Evolutionary conservation across 371 early-diverging fungal genomes (phyloP), one percentile per base, ranked within the genome.

Genomic region (Entomophthora muscae): DNA sequence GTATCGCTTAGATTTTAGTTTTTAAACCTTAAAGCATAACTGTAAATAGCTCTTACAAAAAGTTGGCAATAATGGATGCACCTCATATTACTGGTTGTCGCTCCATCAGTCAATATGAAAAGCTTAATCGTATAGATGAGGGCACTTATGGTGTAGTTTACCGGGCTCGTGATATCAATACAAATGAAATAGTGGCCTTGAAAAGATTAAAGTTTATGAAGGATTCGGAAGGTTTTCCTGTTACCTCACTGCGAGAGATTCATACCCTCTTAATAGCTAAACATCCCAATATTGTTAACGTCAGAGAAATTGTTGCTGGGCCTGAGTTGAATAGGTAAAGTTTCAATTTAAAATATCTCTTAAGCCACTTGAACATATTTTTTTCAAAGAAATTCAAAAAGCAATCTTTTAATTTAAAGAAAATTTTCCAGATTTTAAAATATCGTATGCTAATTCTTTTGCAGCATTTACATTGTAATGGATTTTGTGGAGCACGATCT

Each of bases 141-240:
- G 99, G 99, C 22, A 86, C 99, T 0, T 99, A 98, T 73, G 99
- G 99, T 13, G 83, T 98, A 24, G 99, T 99, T 2, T 99, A 94
- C 74, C 86, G 96, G 3, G 99, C 99, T 0, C 80, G 85, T 30
- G 93, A 99, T 70, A 77, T 85, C 59, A 68, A 75, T 5, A 95
- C 95, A 1, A 89, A 89, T 23, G 93, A 91, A 63, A 90, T 98
- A 5, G 97, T 98, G 0, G 99, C 99, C 0, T 77, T 99, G 5
- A 99, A 99, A 75, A 92, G 93, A 68, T 77, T 99, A n/a, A 91
- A 96, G 67, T 80, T 97, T 13, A 90, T 91, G 32, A 86, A 90
- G 57, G 98, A 95, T 69, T 83, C 84, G 61, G 88, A 91, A 72
- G 99, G 99, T 0, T 95, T 97, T 66, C 98, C 98, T 2, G 83